These are phyloP conservation scores for Torulaspora globosa DNA, from an alignment of 1,139 yeast genomes.

Conservation along the genomic window DNA sequence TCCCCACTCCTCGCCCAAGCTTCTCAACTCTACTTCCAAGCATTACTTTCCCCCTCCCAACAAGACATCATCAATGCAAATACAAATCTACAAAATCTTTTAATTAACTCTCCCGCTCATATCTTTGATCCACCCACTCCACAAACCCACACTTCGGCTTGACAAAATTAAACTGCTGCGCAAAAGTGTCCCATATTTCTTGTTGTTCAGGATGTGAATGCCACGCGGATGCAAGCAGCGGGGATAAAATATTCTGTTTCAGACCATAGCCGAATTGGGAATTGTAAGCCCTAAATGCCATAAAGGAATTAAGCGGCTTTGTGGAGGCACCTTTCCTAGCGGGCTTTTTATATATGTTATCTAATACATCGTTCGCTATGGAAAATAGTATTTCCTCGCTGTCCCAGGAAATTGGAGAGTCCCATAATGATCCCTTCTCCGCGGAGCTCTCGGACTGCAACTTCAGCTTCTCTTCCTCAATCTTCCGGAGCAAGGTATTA, in stretches of 20 bases:
- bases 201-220: conserved; percentile 13
- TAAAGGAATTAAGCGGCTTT: conserved; percentile 11
- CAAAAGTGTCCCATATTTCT: conserved; percentile 12
- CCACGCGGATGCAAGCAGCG: conserved; percentile 13
- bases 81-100: no score
- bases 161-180: conserved; percentile 21
- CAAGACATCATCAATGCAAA: conserved; percentile 21
- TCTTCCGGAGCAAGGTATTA: conserved; percentile 1
- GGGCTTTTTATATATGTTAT: conserved; percentile 7
- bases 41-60: conserved; percentile 20
- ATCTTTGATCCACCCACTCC: conserved; percentile 20
- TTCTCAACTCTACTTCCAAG: conserved; percentile 20
- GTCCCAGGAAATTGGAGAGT: conserved; percentile 7
- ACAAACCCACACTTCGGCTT: conserved; percentile 21
- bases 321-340: conserved; percentile 5
- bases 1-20: conserved; percentile 20
- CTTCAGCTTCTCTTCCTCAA: conserved; percentile 9
- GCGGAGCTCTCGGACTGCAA: neutral
- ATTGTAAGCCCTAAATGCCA: conserved; percentile 13
- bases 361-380: conserved; percentile 7
- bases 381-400: conserved; percentile 6
- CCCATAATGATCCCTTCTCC: conserved; percentile 3
- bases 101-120: conserved; percentile 19
- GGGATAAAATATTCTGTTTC: conserved; percentile 12
- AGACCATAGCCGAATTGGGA: conserved; percentile 13